A percentile compares a stretch with the other conserved stretches of the same genome.
These are phyloP conservation scores for Arthrobotrys conoides DNA, from an alignment of 2,329 filamentous ascomycete species.

Conservation along the genomic window DNA sequence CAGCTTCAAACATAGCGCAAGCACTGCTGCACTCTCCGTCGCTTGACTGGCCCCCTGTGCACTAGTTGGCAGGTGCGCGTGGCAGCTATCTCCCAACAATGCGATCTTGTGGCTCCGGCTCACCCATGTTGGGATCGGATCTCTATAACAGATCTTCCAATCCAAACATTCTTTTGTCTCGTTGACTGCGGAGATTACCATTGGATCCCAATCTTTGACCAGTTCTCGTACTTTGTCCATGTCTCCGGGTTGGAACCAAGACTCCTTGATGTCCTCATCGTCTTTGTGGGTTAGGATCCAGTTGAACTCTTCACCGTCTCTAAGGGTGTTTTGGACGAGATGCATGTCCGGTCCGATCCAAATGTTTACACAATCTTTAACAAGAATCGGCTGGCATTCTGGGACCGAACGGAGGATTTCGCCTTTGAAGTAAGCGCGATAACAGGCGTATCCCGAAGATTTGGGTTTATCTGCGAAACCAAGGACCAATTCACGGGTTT, in stretches of 20 bases:
- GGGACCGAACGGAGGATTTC: conserved; percentile 66
- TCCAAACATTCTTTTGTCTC: conserved; percentile 70
- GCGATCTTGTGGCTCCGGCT: conserved; percentile 70
- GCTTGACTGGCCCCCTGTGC: conserved; percentile 73
- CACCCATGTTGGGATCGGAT: conserved; percentile 72
- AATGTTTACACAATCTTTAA: conserved; percentile 69
- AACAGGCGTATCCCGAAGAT: conserved; percentile 72
- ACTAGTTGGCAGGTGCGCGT: conserved; percentile 72
- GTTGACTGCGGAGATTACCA: conserved; percentile 69
- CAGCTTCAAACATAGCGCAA: conserved; percentile 69
- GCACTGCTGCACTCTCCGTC: conserved; percentile 70
- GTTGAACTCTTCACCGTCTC: conserved; percentile 69
- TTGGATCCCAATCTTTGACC: conserved; percentile 68
- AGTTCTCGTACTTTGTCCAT: conserved; percentile 68
- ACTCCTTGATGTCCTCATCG: conserved; percentile 69
- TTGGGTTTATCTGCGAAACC: conserved; percentile 72
- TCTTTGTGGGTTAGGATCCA: conserved; percentile 71
- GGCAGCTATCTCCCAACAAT: conserved; percentile 72
- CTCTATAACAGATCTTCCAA: conserved; percentile 73
- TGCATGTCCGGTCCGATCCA: conserved; percentile 69
- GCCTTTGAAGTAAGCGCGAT: conserved; percentile 69
- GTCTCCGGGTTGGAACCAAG: conserved; percentile 70
- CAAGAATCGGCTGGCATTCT: conserved; percentile 67
- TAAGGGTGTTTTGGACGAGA: conserved; percentile 69
- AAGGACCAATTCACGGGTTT: conserved; percentile 71